These are phyloP conservation scores for Domatiomyces globalis DNA, from an alignment of 2,329 filamentous ascomycete species.

Conservation along the genomic window DNA sequence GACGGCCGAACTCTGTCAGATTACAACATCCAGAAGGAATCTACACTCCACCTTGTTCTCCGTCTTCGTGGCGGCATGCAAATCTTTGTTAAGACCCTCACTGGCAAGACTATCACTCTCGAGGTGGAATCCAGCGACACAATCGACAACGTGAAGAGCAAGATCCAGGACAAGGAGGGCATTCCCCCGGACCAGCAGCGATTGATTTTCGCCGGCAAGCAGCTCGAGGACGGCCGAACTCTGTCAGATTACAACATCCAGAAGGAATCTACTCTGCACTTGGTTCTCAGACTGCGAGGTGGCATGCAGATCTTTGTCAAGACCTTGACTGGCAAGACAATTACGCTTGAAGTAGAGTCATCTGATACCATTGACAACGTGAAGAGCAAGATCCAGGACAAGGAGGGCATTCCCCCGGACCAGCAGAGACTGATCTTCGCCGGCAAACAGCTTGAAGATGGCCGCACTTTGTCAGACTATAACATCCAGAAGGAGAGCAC, in stretches of 20 bases:
- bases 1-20: slow-evolving; percentile 81
- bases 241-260: slow-evolving; percentile 95
- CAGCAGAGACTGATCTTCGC: slow-evolving; percentile 59
- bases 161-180: slow-evolving; percentile 70
- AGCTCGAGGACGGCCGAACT: slow-evolving; percentile 82
- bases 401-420: slow-evolving; percentile 61
- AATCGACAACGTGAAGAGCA: slow-evolving; percentile 86
- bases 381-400: slow-evolving; percentile 63
- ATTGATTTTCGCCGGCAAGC: slow-evolving; percentile 85
- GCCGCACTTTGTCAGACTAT: slow-evolving; percentile 39
- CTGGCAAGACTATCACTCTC: slow-evolving; percentile 84
- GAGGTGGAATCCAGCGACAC: slow-evolving; percentile 83
- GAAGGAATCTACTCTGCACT: slow-evolving; percentile 69
- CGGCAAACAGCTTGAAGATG: slow-evolving; percentile 48
- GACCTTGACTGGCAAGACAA: slow-evolving; percentile 62
- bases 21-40: slow-evolving; percentile 95
- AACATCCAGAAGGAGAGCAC: slow-evolving; percentile 49
- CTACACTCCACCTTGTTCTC: slow-evolving; percentile 70
- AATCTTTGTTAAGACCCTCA: slow-evolving; percentile 45
- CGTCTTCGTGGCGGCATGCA: slow-evolving; percentile 70
- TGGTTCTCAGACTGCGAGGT: slow-evolving; percentile 68
- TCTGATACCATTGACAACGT: slow-evolving; percentile 59
- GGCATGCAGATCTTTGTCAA: slow-evolving; percentile 80
- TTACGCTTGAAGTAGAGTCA: slow-evolving; percentile 53
- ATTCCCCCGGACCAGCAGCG: slow-evolving; percentile 93